A percentile compares a stretch with the other conserved stretches of the same genome.
phyloP scores from a whole-genome alignment of 352 stramenopile genomes.

The Phytophthora sp. region DNA sequence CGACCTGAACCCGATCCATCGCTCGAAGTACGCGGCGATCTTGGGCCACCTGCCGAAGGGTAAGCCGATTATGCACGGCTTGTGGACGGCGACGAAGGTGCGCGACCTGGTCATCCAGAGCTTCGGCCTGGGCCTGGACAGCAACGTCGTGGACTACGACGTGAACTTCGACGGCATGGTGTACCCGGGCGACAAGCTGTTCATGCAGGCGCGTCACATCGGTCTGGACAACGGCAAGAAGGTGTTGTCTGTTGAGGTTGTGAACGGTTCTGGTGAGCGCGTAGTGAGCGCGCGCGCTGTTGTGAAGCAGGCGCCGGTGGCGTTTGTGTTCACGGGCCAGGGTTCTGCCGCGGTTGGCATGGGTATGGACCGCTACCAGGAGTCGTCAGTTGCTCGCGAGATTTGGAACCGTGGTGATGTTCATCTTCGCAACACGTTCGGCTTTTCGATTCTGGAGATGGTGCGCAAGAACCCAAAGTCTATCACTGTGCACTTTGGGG shows the following conservation, averaged over 20 bases:
- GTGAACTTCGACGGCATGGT: conserved; percentile 90
- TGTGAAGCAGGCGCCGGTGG: conserved; percentile 71
- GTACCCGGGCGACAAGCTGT: conserved; percentile 82
- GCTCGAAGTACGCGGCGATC: conserved; percentile 75
- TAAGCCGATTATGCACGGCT: conserved; percentile 87
- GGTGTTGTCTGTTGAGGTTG: conserved; percentile 76
- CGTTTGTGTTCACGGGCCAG: conserved; percentile 90
- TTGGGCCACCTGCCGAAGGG: conserved; percentile 74
- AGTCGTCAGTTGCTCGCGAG: conserved; percentile 67
- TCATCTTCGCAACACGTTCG: conserved; percentile 77
- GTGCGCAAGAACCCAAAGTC: conserved; percentile 86
- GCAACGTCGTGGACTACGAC: conserved; percentile 74
- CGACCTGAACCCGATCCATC: conserved; percentile 90
- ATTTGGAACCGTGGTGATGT: conserved; percentile 84
- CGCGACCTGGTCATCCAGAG: conserved; percentile 64
- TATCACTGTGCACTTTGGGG: conserved; percentile 89
- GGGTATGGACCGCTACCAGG: conserved; percentile 90
- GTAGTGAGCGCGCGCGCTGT: conserved; percentile 76
- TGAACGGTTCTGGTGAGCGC: conserved; percentile 71
- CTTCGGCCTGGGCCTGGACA: conserved; percentile 61
- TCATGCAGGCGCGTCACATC: conserved; percentile 78
- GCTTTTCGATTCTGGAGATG: conserved; percentile 90
- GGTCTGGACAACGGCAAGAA: conserved; percentile 69
- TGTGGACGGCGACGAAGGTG: conserved; percentile 90
- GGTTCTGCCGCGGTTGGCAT: conserved; percentile 84